Base-by-base conservation (phyloP, 768 basidiomycete genomes). In the Hirschioporus abietinus region DNA sequence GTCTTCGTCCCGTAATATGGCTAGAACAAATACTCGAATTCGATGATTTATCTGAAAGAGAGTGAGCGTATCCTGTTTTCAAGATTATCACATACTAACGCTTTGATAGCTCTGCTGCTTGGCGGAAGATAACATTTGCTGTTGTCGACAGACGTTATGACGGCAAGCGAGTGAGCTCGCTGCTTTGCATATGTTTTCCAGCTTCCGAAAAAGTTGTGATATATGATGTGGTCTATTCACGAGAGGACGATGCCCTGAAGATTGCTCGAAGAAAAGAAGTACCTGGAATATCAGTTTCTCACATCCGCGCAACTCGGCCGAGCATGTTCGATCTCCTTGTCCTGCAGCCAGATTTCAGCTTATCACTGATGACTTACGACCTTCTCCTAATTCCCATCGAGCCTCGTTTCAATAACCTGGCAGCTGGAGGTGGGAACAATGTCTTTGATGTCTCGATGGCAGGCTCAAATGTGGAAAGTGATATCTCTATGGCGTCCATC, bases 1-100 rank as follows among this genome's bases (percentile, higher is more conserved):
- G 87, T 67, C 88, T 91, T 86, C 86, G 85, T 64, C 84, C 89
- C 1, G 80, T 86, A 0, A 90, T 86, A 72, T 93, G 92, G 91
- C 84, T 89, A 76, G 86, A 92, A 70, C 81, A 77, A 63, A 69
- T 93, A 18, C 75, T 80, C 64, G 18, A 64, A 63, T 27, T 65
- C 17, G 81, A 83, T 64, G 78, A 83, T n/a, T 78, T 87, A 20
- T 69, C 80, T 0, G 73, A 76, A 61, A 72, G 72, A 59, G 83
- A 85, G 92, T 92, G 73, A 78, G 75, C 64, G 17, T 30, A 0
- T 63, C 58, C 27, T 61, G 23, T 20, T 27, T 60, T 57, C 69
- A 9, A 30, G 27, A 64, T 8, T 30, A 3, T 26, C 25, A 30
- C 0, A n/a, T 20, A 15, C 66, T 10, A 26, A 34, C 24, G n/a